phyloP scores from a whole-genome alignment of 192 early-diverging fungal species.

The Allomyces arbusculus region DNA sequence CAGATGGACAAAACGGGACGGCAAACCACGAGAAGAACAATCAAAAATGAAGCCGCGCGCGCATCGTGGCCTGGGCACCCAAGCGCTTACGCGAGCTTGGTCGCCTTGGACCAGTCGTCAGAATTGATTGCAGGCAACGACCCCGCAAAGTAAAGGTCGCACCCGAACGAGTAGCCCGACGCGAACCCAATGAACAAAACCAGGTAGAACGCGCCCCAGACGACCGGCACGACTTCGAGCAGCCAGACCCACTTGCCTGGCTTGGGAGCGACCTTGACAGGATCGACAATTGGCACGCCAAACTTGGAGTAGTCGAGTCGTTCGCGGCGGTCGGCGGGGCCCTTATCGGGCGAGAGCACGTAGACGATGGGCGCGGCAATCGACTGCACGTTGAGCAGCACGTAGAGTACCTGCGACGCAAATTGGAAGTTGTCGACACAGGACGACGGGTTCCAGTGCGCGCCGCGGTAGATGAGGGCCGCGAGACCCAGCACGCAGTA shows the following conservation, averaged over 20 bases:
- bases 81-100: too few relatives aligned
- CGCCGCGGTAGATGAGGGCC: too few relatives aligned
- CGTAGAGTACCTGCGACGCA: not conserved
- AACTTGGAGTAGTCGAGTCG: not conserved
- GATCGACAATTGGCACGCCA: not conserved
- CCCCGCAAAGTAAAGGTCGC: too few relatives aligned
- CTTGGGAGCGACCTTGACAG: too few relatives aligned
- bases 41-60: too few relatives aligned
- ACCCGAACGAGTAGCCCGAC: not conserved
- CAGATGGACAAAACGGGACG: too few relatives aligned
- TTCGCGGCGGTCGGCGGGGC: not conserved
- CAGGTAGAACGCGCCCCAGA: not conserved
- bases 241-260: constrained; percentile 1
- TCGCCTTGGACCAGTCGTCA: too few relatives aligned
- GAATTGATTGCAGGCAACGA: too few relatives aligned
- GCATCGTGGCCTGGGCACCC: too few relatives aligned
- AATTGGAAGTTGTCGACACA: not conserved
- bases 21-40: too few relatives aligned
- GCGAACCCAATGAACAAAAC: not conserved
- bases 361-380: constrained; percentile 1
- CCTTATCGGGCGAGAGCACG: not conserved
- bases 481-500: not conserved
- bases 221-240: constrained; percentile 1
- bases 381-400: constrained; percentile 1
- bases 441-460: not conserved